Conservation (phyloP, 306 rosid species). For the Pterocarpus santalinus region DNA sequence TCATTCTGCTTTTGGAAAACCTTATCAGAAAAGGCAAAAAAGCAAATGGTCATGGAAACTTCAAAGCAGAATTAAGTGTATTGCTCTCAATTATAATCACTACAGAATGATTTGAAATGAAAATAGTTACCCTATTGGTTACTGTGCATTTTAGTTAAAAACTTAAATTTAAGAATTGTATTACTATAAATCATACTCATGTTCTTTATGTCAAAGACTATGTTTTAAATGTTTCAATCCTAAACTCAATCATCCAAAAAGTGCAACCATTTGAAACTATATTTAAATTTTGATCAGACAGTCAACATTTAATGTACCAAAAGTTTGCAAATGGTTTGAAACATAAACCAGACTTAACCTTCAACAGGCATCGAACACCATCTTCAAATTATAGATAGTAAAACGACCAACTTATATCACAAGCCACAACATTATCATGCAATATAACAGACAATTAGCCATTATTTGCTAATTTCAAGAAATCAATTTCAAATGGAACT, state of each 20-base stretch:
- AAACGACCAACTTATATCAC: constrained; percentile 29
- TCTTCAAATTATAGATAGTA: constrained; percentile 31
- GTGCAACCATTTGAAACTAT: constrained; percentile 32
- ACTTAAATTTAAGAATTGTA: not conserved
- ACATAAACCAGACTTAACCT: constrained; percentile 34
- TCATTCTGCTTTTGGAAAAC: constrained; percentile 21
- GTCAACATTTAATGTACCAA: constrained; percentile 40
- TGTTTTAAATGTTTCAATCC: constrained; percentile 18
- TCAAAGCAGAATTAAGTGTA: not conserved
- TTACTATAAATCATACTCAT: constrained; percentile 8
- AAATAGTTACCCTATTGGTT: not conserved
- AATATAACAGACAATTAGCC: constrained; percentile 38
- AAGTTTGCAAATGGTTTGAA: constrained; percentile 21
- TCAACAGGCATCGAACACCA: constrained; percentile 22
- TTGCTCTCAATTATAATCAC: constrained; percentile 14
- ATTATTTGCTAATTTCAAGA: constrained; percentile 39
- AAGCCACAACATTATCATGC: constrained; percentile 16
- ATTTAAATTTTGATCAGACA: constrained; percentile 33
- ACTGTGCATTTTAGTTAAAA: not conserved
- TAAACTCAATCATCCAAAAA: not conserved
- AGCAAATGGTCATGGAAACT: constrained; percentile 4
- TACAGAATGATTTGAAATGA: constrained; percentile 21
- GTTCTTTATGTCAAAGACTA: not conserved
- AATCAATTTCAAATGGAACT: constrained; percentile 38
- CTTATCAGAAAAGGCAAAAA: not conserved